Base-by-base conservation (phyloP, 495 filamentous ascomycete genomes). In the Rhypophila decipiens region DNA sequence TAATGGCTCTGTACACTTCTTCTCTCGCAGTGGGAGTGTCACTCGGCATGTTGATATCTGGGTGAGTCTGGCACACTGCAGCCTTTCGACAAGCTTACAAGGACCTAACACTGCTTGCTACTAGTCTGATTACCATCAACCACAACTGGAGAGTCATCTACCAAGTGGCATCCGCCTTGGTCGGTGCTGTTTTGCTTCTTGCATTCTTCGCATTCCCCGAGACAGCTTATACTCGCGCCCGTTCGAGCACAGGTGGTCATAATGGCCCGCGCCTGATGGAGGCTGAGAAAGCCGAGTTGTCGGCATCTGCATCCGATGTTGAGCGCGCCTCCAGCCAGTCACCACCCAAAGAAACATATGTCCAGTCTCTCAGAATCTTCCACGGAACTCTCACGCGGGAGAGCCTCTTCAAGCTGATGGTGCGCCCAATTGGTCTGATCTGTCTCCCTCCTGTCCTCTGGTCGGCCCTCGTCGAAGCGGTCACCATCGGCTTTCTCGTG, bases 121-220 rank as follows among this genome's bases (percentile, higher is more conserved):
- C 15, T 38, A 68, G 74, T 1, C 49, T 77, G 2, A 77, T 80
- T 49, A 70, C 71, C 10, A 76, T 75, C 42, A 43, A 65, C 34
- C 55, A 73, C 40, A 36, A 55, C 37, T 79, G 77, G 76, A 64
- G 72, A 15, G 59, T 58, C 23, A 77, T 80, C 54, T 78, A 77
- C 50, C 69, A 71, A 39, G 66, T 78, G 7, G 67, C 67, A 4
- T 51, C 63, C 7, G 72, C 69, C 17, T 48, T 77, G 18, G 67
- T 77, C 42, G 73, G 67, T 22, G 36, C 55, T 20, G 48, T 68
- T 20, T 68, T 72, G 2, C 42, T 78, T 5, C 50, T 78, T 8
- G 68, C 69, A 7, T 55, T 76, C 47, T 69, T 74, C 42, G 70
- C 69, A n/a, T 75, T 79, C 39, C 77, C 77, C 4, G 77, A 80